A percentile compares a stretch with the other conserved stretches of the same genome.
Evolutionary conservation across 257 asterid genomes (phyloP).

Genomic region (Rehmannia glutinosa): DNA sequence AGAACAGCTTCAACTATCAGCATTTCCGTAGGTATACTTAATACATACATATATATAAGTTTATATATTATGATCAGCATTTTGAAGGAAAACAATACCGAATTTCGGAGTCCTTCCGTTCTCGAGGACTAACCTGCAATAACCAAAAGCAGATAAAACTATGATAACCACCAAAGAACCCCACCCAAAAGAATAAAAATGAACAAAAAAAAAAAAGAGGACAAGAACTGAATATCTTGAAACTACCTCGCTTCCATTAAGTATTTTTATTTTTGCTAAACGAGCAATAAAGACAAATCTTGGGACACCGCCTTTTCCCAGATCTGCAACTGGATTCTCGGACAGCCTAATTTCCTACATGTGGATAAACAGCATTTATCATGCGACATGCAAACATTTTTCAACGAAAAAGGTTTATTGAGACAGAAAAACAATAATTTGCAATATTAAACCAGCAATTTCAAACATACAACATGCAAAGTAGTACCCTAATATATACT

Average conservation of each 20-base stretch:
- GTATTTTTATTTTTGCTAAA: slow-evolving; percentile 56
- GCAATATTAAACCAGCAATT: neutral
- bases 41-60: neutral
- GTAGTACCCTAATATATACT: neutral
- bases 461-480: no score
- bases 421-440: neutral
- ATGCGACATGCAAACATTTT: neutral
- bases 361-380: slow-evolving; percentile 12
- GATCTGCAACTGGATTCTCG: slow-evolving; percentile 82
- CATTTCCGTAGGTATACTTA: neutral
- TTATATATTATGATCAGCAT: slow-evolving; percentile 5
- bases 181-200: neutral
- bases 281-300: slow-evolving; percentile 87
- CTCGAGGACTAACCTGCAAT: slow-evolving; percentile 74
- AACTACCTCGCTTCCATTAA: slow-evolving; percentile 90
- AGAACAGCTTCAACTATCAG: neutral
- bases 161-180: slow-evolving; percentile 17
- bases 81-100: slow-evolving; percentile 48
- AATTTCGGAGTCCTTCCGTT: slow-evolving; percentile 93
- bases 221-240: slow-evolving; percentile 4
- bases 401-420: neutral
- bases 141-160: slow-evolving; percentile 19
- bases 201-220: neutral
- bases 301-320: slow-evolving; percentile 69
- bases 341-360: slow-evolving; percentile 81